phyloP scores from a whole-genome alignment of 2,329 filamentous ascomycete species.

The Paraphoma sp. region DNA sequence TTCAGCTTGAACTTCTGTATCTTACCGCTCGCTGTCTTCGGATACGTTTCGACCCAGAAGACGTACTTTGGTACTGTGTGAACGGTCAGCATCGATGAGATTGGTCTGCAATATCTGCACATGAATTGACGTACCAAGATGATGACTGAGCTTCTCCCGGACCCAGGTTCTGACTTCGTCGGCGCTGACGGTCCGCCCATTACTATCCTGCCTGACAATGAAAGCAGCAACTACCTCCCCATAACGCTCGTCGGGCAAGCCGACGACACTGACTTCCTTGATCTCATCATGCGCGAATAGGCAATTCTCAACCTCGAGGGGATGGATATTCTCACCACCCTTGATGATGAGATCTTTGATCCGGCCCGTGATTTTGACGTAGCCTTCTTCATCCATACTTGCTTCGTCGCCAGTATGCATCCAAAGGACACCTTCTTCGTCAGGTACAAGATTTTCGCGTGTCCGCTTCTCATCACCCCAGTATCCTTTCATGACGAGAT shows the following conservation, averaged over 20 bases:
- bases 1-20: conserved; percentile 91
- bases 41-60: conserved; percentile 86
- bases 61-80: conserved; percentile 77
- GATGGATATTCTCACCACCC: conserved; percentile 95
- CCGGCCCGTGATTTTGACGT: conserved; percentile 84
- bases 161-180: conserved; percentile 77
- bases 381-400: conserved; percentile 80
- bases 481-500: conserved; percentile 90
- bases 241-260: conserved; percentile 79
- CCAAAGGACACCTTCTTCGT: conserved; percentile 70
- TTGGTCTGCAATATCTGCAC: too few relatives aligned
- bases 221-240: conserved; percentile 91
- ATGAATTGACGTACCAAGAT: conserved; percentile 61
- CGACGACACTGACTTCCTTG: conserved; percentile 81
- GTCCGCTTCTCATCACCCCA: conserved; percentile 77
- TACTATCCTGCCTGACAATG: conserved; percentile 61
- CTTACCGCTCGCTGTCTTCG: conserved; percentile 96
- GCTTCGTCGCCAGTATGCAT: conserved; percentile 95
- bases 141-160: conserved; percentile 70
- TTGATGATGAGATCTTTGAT: conserved; percentile 97
- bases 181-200: conserved; percentile 54
- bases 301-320: conserved; percentile 89
- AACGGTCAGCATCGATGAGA: too few relatives aligned
- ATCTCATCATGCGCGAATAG: conserved; percentile 76
- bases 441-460: conserved; percentile 68